phyloP scores from a whole-genome alignment of 139 green algal genomes.

The Volvox africanus region DNA sequence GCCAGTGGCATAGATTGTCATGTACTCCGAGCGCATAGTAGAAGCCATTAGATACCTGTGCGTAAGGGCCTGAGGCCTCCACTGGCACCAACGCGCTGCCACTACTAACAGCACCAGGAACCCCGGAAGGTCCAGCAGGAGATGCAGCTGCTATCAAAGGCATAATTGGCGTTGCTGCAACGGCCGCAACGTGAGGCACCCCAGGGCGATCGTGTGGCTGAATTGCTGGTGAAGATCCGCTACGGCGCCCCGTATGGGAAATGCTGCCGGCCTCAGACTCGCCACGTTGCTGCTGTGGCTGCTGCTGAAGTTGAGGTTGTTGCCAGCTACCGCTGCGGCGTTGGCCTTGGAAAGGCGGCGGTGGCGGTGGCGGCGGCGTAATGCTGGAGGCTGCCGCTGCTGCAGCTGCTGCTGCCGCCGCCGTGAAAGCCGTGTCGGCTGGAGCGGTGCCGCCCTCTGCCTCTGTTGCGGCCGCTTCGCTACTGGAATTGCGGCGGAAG shows the following conservation, averaged over 20 bases:
- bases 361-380: conserved; percentile 2
- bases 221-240: not conserved
- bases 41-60: not conserved
- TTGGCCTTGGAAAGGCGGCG: not conserved
- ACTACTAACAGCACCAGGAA: not conserved
- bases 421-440: not conserved
- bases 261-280: not conserved
- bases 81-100: conserved; percentile 8
- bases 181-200: not conserved
- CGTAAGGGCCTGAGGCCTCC: not conserved
- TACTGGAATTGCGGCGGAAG: not conserved
- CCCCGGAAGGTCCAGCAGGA: not conserved
- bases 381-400: not conserved
- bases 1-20: no score
- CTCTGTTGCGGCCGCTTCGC: not conserved
- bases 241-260: not conserved
- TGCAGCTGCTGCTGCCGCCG: not conserved
- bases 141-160: not conserved
- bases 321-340: not conserved
- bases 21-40: no score
- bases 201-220: not conserved
- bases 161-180: not conserved
- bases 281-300: not conserved
- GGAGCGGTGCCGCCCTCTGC: not conserved
- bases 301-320: not conserved